Conservation (phyloP, 2,329 filamentous ascomycete genomes). For the Nothophoma quercina region DNA sequence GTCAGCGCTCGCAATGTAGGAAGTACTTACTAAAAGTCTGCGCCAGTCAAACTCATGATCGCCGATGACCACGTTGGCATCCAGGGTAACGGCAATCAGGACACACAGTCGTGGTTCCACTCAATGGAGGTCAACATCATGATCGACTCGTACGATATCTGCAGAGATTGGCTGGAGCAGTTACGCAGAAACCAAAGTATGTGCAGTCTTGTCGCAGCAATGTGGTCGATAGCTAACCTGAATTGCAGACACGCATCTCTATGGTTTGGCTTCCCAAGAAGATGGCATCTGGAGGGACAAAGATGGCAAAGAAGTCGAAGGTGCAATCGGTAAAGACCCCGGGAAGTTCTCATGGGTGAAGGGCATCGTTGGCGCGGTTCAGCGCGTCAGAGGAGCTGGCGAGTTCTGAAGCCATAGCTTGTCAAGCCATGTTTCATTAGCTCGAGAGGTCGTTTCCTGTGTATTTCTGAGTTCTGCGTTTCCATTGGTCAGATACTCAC, state of each 20-base stretch:
- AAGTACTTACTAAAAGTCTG: background rate
- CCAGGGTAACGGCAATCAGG: slow-evolving; percentile 79
- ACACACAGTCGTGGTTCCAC: slow-evolving; percentile 82
- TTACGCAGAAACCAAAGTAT: slow-evolving; percentile 68
- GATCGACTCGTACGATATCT: slow-evolving; percentile 70
- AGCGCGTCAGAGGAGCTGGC: slow-evolving; percentile 64
- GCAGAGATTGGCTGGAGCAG: slow-evolving; percentile 67
- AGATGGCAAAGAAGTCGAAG: slow-evolving; percentile 49
- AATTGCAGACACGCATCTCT: slow-evolving; percentile 61
- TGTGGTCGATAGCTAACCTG: background rate
- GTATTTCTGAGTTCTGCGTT: too few species aligned
- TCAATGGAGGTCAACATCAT: slow-evolving; percentile 80
- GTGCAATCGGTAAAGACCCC: slow-evolving; percentile 56
- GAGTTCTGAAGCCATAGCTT: slow-evolving; percentile 55
- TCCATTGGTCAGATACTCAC: too few species aligned
- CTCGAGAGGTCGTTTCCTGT: too few species aligned
- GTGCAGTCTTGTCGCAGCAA: background rate
- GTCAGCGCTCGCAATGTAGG: background rate
- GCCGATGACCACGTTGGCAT: slow-evolving; percentile 73
- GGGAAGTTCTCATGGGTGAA: slow-evolving; percentile 66
- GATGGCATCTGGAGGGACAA: slow-evolving; percentile 71
- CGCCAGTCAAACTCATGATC: slow-evolving; percentile 75
- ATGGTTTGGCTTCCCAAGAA: slow-evolving; percentile 60
- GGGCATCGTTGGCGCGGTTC: slow-evolving; percentile 64
- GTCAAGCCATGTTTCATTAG: background rate